Percentiles rank a stretch among this genome's conserved stretches.
Conservation (phyloP, 1,284 basidiomycete genomes). For the Prillingera fragicola region DNA sequence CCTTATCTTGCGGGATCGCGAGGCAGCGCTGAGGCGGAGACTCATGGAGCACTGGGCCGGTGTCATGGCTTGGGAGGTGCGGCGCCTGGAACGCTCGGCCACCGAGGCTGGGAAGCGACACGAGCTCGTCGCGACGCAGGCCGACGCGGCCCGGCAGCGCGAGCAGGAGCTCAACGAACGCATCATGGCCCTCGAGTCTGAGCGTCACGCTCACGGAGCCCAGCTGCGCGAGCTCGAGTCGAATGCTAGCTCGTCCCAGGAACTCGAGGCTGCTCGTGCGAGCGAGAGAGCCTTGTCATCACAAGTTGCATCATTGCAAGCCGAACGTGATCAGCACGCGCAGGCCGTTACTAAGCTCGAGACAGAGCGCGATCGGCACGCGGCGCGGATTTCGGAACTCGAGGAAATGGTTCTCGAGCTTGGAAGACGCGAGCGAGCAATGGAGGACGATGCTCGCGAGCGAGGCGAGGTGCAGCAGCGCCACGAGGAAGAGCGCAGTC, state of each 20-base stretch:
- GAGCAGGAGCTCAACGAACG: conserved; percentile 23
- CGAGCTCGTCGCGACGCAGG: conserved; percentile 17
- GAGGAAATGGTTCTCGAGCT: conserved; percentile 42
- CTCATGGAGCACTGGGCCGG: conserved; percentile 49
- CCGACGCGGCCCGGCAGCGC: too few species aligned
- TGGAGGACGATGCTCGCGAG: conserved; percentile 31
- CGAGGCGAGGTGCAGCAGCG: conserved; percentile 22
- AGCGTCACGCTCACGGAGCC: neutral
- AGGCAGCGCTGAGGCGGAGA: conserved; percentile 35
- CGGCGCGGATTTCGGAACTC: conserved; percentile 30
- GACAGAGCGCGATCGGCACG: conserved; percentile 16
- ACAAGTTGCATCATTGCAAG: conserved; percentile 19
- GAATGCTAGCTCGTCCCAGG: conserved; percentile 3
- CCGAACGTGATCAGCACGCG: conserved; percentile 2
- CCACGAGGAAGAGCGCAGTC: conserved; percentile 57
- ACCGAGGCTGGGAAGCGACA: conserved; percentile 14
- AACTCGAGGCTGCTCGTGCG: conserved; percentile 1
- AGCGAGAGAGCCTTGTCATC: neutral
- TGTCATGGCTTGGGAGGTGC: conserved; percentile 48
- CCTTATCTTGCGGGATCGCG: conserved; percentile 41
- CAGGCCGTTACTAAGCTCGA: conserved; percentile 10
- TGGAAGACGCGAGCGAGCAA: conserved; percentile 33
- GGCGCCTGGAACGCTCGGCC: conserved; percentile 34
- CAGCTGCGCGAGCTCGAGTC: neutral
- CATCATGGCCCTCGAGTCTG: conserved; percentile 4